Base-by-base conservation (phyloP, 2,329 filamentous ascomycete species). In the Epichloe coenophiala region DNA sequence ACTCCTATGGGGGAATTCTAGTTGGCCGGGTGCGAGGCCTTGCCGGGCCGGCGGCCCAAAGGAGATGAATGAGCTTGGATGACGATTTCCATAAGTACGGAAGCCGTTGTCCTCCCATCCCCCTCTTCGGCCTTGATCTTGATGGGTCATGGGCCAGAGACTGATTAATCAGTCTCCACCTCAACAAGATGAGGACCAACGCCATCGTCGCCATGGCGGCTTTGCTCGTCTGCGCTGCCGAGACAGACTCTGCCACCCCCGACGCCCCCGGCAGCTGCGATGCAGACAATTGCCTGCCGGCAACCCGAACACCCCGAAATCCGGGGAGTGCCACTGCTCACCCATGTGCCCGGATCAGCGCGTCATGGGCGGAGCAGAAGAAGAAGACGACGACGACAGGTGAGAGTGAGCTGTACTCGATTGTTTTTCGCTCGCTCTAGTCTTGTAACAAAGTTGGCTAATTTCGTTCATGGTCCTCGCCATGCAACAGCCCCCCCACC, bases 281-380 rank as follows among this genome's bases (percentile, higher is more conserved):
- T 50, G 63, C 64, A 45, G 66, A 69, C 57, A 65, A 67, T 55
- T 69, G 67, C 57, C 61, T 68, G 53, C 57, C 63, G 38, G 62
- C 66, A 39, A 65, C 59, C 12, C 60, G 62, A 48, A 60, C 56
- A 21, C 60, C 63, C 11, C 64, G 62, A 49, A 63, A 63, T 19
- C 55, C 49, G 7, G 39, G 52, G 27, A 48, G 47, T 7, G 38
- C 45, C 21, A 49, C 51, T 6, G 36, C 15, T 19, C 38, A 51
- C 12, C 48, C 55, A 21, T 56, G 56, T 36, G 56, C 52, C 33
- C 33, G 47, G 41, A 43, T 54, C 36, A 55, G 55, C 46, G 47
- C 33, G 9, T 50, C 46, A 5, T 55, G 53, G 55, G 49, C 53
- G 3, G 37, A 33, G 36, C 53, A 53, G 46, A 51, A 50, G 45